Evolutionary conservation across 345 rosid genomes (phyloP).

Genomic region (Lepidium aucheri): DNA sequence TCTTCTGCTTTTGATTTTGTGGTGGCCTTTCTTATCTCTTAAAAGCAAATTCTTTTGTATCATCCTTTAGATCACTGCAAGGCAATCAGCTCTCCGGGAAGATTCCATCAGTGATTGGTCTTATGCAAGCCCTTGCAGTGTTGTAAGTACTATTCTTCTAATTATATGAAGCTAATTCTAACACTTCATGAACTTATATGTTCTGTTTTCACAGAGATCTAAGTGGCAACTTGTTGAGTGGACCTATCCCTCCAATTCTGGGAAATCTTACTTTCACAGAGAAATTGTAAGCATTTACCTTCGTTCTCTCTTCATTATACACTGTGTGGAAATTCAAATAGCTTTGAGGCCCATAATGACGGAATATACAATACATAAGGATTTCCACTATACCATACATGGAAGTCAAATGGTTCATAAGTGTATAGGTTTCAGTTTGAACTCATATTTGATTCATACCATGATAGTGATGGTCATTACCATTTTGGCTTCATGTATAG

Average conservation of each 20-base stretch:
- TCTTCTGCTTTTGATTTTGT: background rate
- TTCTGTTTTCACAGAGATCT: slow-evolving; percentile 48
- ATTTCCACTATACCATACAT: background rate
- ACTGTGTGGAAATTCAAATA: slow-evolving; percentile 19
- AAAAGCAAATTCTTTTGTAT: background rate
- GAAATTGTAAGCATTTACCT: slow-evolving; percentile 50
- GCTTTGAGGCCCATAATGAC: background rate
- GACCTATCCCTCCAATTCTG: slow-evolving; percentile 79
- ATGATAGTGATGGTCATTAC: background rate
- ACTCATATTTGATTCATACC: background rate
- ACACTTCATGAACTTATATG: background rate
- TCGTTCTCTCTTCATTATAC: background rate
- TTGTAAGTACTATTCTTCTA: slow-evolving; percentile 48
- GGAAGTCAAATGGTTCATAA: background rate
- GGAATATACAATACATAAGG: background rate
- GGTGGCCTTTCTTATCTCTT: background rate
- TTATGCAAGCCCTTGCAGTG: slow-evolving; percentile 99
- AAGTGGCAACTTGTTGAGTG: slow-evolving; percentile 80
- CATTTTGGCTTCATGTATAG: slow-evolving; percentile 28
- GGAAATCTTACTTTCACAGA: slow-evolving; percentile 89
- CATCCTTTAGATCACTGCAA: slow-evolving; percentile 76
- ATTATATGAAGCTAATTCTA: background rate
- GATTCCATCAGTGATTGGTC: slow-evolving; percentile 93
- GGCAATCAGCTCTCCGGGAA: slow-evolving; percentile 71
- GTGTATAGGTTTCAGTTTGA: background rate